Percentiles rank a stretch among this genome's conserved stretches.
phyloP scores from a whole-genome alignment of 2,329 filamentous ascomycete species.

The Pseudocercospora macadamiae region DNA sequence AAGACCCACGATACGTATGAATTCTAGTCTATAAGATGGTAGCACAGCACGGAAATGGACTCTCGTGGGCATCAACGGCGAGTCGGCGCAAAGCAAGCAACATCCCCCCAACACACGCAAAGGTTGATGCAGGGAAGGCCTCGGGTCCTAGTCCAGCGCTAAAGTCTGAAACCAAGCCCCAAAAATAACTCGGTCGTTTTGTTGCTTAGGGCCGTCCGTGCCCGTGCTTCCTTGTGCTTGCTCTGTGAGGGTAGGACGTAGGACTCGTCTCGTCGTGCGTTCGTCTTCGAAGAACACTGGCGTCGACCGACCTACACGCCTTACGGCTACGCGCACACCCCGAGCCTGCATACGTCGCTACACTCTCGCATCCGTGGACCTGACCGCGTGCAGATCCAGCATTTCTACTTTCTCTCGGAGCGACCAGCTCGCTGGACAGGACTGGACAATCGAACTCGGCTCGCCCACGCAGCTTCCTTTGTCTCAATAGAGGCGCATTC shows the following conservation, averaged over 20 bases:
- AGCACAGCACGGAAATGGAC: too few species aligned
- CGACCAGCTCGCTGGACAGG: background rate
- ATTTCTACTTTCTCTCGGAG: background rate
- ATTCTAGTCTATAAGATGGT: too few species aligned
- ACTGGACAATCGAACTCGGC: background rate
- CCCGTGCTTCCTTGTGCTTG: background rate
- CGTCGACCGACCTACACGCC: background rate
- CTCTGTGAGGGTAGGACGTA: background rate
- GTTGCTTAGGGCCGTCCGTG: background rate
- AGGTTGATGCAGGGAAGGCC: background rate
- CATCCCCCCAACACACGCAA: background rate
- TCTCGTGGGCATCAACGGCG: too few species aligned
- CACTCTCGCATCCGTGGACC: background rate
- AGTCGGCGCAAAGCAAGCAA: too few species aligned
- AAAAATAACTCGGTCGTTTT: conserved; percentile 2
- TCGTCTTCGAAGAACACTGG: background rate
- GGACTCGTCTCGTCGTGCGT: background rate
- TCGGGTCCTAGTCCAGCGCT: background rate
- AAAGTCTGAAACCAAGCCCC: background rate
- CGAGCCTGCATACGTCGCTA: background rate
- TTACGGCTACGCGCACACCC: conserved; percentile 1
- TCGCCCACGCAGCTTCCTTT: conserved; percentile 17
- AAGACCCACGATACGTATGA: too few species aligned
- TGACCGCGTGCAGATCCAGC: background rate
- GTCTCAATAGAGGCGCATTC: conserved; percentile 23